A percentile compares a stretch with the other conserved stretches of the same genome.
These are phyloP conservation scores for Umbelopsis sp. DNA, from an alignment of 371 early-diverging fungal species.

Conservation along the genomic window DNA sequence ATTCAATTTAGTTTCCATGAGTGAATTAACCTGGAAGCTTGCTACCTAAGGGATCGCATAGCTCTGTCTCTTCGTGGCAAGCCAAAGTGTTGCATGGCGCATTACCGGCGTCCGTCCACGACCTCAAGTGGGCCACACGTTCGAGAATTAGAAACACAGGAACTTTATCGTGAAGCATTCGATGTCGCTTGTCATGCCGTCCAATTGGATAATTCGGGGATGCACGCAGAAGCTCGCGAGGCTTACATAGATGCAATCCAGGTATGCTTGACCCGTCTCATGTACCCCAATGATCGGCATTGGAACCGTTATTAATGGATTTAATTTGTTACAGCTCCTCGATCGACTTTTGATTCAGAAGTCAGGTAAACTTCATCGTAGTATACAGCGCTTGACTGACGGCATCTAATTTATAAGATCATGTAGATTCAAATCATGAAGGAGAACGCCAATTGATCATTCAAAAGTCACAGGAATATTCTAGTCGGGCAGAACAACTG, in stretches of 20 bases:
- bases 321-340: background rate
- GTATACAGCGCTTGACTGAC: background rate
- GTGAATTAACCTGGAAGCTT: background rate
- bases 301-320: background rate
- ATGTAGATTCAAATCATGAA: background rate
- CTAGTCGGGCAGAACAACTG: constrained; percentile 16
- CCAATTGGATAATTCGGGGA: constrained; percentile 48
- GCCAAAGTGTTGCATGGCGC: constrained; percentile 16
- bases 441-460: constrained; percentile 10
- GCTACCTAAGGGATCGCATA: background rate
- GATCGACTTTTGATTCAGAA: constrained; percentile 13
- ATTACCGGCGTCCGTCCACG: constrained; percentile 12
- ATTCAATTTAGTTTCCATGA: background rate
- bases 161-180: constrained; percentile 54
- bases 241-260: constrained; percentile 53
- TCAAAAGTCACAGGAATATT: constrained; percentile 19
- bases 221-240: constrained; percentile 47
- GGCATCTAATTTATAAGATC: background rate
- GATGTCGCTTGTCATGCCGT: constrained; percentile 53
- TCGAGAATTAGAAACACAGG: constrained; percentile 5
- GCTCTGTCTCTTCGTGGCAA: background rate
- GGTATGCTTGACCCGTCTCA: constrained; percentile 35
- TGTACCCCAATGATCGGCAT: constrained; percentile 8
- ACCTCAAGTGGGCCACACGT: constrained; percentile 3
- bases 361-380: background rate